These are phyloP conservation scores for Xerophyta viscosa DNA, from an alignment of 106 monocot genomes.

Conservation along the genomic window DNA sequence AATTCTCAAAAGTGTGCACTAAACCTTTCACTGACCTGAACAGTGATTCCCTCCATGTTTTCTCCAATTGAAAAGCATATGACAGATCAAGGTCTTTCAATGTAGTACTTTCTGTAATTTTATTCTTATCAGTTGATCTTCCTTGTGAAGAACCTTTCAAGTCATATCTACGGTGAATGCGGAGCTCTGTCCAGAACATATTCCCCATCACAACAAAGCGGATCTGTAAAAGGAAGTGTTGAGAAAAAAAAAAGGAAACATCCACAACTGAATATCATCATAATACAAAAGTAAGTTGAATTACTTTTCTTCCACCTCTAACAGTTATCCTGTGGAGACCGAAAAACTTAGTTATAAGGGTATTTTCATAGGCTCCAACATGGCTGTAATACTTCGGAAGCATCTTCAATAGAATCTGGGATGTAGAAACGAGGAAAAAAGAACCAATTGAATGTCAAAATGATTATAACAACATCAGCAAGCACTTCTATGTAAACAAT, in stretches of 20 bases:
- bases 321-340: slow-evolving; percentile 78
- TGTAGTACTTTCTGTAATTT: slow-evolving; percentile 66
- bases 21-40: slow-evolving; percentile 63
- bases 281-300: background rate
- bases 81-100: slow-evolving; percentile 94
- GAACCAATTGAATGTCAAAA: background rate
- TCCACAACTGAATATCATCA: slow-evolving; percentile 1
- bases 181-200: slow-evolving; percentile 92
- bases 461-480: no score
- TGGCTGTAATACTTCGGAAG: slow-evolving; percentile 84
- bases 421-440: background rate
- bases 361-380: slow-evolving; percentile 82
- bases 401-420: slow-evolving; percentile 83
- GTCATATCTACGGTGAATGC: slow-evolving; percentile 82
- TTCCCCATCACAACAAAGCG: slow-evolving; percentile 99
- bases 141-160: slow-evolving; percentile 90
- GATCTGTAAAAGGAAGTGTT: slow-evolving; percentile 36
- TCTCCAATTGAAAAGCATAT: slow-evolving; percentile 79
- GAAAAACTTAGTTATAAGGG: slow-evolving; percentile 97
- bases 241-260: slow-evolving; percentile 11
- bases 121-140: slow-evolving; percentile 58
- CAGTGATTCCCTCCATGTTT: slow-evolving; percentile 87
- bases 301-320: slow-evolving; percentile 65
- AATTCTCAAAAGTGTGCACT: no score
- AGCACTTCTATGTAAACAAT: no score